Evolutionary conservation across 2,329 filamentous ascomycete species (phyloP).

Genomic region (Pseudogymnoascus sp.): DNA sequence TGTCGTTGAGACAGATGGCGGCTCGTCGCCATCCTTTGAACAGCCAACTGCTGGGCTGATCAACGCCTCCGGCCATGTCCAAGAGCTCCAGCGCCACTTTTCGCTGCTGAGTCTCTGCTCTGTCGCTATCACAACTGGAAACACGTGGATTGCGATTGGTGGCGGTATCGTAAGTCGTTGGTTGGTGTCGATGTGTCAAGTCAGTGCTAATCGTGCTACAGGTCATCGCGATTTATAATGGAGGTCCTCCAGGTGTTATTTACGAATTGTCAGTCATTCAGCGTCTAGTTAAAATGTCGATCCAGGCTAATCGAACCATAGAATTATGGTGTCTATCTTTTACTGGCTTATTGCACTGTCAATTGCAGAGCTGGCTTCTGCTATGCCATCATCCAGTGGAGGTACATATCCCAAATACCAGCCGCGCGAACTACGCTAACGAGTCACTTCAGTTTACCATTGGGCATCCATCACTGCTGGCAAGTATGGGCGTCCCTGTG

Average conservation of each 20-base stretch:
- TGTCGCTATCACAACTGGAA: conserved; percentile 29
- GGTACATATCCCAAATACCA: not conserved
- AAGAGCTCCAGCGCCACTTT: conserved; percentile 34
- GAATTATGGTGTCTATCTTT: conserved; percentile 36
- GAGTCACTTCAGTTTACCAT: conserved; percentile 40
- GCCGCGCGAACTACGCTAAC: not conserved
- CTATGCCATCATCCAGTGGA: conserved; percentile 52
- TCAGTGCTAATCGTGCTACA: not conserved
- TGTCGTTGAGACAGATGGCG: not conserved
- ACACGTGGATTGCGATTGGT: conserved; percentile 38
- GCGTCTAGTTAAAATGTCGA: not conserved
- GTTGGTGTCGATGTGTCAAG: too few relatives aligned
- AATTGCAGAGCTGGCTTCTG: conserved; percentile 52
- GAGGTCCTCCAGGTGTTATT: conserved; percentile 49
- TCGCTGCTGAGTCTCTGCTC: conserved; percentile 29
- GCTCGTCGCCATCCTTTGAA: not conserved
- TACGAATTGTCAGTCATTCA: conserved; percentile 41
- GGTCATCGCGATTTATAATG: conserved; percentile 44
- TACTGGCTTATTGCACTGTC: conserved; percentile 52
- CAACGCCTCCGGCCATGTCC: conserved; percentile 36
- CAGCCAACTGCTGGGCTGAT: conserved; percentile 13
- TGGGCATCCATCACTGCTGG: conserved; percentile 53
- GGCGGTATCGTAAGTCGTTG: conserved; percentile 37
- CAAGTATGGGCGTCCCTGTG: conserved; percentile 25
- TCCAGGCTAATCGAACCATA: not conserved